A percentile compares a stretch with the other conserved stretches of the same genome.
phyloP scores from a whole-genome alignment of 2,329 filamentous ascomycete species.

The Pezicula rhizophila region DNA sequence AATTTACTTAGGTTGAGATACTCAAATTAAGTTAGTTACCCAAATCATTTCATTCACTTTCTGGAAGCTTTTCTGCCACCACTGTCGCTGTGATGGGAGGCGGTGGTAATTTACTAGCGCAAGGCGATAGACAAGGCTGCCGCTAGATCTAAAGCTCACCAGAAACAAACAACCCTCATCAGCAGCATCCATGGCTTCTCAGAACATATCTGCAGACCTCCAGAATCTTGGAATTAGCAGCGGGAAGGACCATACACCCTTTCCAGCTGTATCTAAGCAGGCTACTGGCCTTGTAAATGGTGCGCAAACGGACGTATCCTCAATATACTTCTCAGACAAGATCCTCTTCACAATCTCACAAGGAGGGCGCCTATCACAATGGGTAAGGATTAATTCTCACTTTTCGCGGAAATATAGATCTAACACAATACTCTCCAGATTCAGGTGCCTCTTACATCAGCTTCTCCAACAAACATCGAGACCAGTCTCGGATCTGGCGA shows the following conservation, averaged over 20 bases:
- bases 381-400: slow-evolving; percentile 53
- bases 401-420: slow-evolving; percentile 4
- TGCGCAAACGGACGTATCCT: slow-evolving; percentile 64
- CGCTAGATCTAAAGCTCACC: background rate
- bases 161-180: background rate
- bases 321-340: slow-evolving; percentile 77
- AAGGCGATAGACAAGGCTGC: background rate
- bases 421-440: slow-evolving; percentile 41
- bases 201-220: slow-evolving; percentile 9
- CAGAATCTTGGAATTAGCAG: slow-evolving; percentile 7
- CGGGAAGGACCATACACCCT: slow-evolving; percentile 15
- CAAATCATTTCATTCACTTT: too few relatives aligned
- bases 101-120: background rate
- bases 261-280: slow-evolving; percentile 22
- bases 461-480: slow-evolving; percentile 53
- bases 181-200: slow-evolving; percentile 10
- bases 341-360: slow-evolving; percentile 87
- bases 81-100: too few relatives aligned
- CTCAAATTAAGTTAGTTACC: too few relatives aligned
- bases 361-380: slow-evolving; percentile 79
- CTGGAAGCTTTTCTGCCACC: too few relatives aligned
- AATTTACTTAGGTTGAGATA: too few relatives aligned
- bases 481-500: slow-evolving; percentile 34
- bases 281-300: slow-evolving; percentile 60
- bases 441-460: slow-evolving; percentile 71